Conservation (phyloP, 495 filamentous ascomycete species). For the Jackrogersella minutella region DNA sequence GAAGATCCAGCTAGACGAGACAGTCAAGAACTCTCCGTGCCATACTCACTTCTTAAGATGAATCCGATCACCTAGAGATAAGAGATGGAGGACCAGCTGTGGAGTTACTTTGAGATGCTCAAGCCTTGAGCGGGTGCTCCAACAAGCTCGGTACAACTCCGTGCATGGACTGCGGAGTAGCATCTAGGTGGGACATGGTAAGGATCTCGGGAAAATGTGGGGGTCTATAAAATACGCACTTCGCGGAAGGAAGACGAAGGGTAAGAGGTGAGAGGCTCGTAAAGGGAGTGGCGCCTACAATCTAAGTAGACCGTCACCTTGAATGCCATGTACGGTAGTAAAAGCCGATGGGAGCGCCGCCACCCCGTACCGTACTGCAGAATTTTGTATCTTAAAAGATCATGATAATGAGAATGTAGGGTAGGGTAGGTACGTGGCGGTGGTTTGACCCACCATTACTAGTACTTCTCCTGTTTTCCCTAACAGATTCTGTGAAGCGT, state of each 20-base stretch:
- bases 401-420: conserved; percentile 9
- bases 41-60: conserved; percentile 30
- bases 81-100: conserved; percentile 34
- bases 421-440: conserved; percentile 37
- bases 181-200: conserved; percentile 26
- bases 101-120: conserved; percentile 7
- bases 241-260: conserved; percentile 3
- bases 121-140: conserved; percentile 17
- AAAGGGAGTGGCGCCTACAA: background rate
- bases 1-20: conserved; percentile 45
- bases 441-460: conserved; percentile 38
- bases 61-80: conserved; percentile 18
- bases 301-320: background rate
- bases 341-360: conserved; percentile 7
- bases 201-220: conserved; percentile 9
- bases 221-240: conserved; percentile 9
- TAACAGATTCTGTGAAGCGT: conserved; percentile 30
- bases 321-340: conserved; percentile 10
- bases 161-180: conserved; percentile 37
- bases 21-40: conserved; percentile 16
- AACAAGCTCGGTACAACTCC: conserved; percentile 26
- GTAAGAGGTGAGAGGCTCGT: background rate
- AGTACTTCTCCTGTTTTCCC: conserved; percentile 41
- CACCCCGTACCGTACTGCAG: conserved; percentile 10
- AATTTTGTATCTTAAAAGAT: conserved; percentile 20